Evolutionary conservation across 83 land plant genomes (phyloP), one percentile per base, ranked within the genome.

Genomic region (Picea abies): DNA sequence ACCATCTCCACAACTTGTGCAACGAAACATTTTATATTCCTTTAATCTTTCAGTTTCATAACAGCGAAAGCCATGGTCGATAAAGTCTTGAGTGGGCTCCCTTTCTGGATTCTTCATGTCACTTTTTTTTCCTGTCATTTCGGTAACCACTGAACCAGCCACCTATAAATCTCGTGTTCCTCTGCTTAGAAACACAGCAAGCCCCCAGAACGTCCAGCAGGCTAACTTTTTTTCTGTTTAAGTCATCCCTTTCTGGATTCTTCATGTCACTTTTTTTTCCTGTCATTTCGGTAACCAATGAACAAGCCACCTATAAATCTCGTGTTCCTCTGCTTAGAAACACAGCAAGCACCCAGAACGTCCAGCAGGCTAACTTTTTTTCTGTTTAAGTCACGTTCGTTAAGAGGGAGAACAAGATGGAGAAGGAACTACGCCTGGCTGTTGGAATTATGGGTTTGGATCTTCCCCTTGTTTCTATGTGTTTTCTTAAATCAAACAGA

Each of bases 371-470:
- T 17, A 5, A 0, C 49, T 17, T 37, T 71, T 4, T 37, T 71
- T 52, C 58, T 52, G 58, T 7, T 0, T 52, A 12, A 52, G 12
- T 52, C 15, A 11, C 49, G 0, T 71, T 71, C n/a, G 2, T 19
- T 7, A 23, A 7, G 8, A 47, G 19, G 77, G 58, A 41, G 77
- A 73, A 73, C 10, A 17, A 20, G 8, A 73, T 44, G 77, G 77
- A 41, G 77, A 73, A 73, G 22, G 11, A 44, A 3, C 4, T 41
- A 23, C 58, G 77, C 11, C 58, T 73, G 9, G 77, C 77, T 73
- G 77, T 73, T 73, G 77, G 77, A 73, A 73, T 73, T 44, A 20
- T 73, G 49, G 77, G 77, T 73, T 23, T 71, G n/a, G 11, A 1
- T 2, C 19, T 71, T 16, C 41, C 26, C 47, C 12, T 44, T 20